Conservation (phyloP, 2,329 filamentous ascomycete species). For the Penicillium glabrum region DNA sequence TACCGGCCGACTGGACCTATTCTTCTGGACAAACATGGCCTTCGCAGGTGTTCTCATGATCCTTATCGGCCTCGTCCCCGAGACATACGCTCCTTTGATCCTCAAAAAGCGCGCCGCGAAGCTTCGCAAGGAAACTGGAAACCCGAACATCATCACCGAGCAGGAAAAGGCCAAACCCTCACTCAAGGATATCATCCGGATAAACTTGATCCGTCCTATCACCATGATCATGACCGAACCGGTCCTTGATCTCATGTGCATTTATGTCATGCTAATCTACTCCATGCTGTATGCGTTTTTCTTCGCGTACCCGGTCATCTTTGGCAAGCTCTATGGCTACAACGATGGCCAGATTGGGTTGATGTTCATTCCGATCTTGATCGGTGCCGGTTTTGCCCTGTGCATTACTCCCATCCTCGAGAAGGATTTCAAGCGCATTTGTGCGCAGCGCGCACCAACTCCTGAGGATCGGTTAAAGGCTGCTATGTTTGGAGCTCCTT, state of each 20-base stretch:
- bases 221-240: conserved; percentile 68
- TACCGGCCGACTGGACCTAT: conserved; percentile 30
- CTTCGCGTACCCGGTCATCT: conserved; percentile 61
- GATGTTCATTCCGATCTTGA: conserved; percentile 45
- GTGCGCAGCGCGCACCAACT: conserved; percentile 63
- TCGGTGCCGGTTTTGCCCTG: conserved; percentile 31
- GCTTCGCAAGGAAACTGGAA: conserved; percentile 34
- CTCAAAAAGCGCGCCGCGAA: conserved; percentile 33
- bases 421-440: conserved; percentile 68
- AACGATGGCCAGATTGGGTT: conserved; percentile 37
- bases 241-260: conserved; percentile 58
- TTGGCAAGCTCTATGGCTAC: conserved; percentile 64
- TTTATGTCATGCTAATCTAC: conserved; percentile 65
- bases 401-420: conserved; percentile 56
- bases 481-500: conserved; percentile 71
- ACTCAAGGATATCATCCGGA: conserved; percentile 48
- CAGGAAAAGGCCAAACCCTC: conserved; percentile 27
- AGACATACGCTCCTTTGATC: conserved; percentile 38
- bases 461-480: conserved; percentile 73
- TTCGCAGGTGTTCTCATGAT: conserved; percentile 27
- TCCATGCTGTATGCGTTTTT: conserved; percentile 49
- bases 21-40: conserved; percentile 35
- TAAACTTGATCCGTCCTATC: conserved; percentile 75
- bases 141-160: conserved; percentile 33
- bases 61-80: conserved; percentile 28